Conservation (phyloP, 169 alveolate species). For the Plasmodium knowlesi region DNA sequence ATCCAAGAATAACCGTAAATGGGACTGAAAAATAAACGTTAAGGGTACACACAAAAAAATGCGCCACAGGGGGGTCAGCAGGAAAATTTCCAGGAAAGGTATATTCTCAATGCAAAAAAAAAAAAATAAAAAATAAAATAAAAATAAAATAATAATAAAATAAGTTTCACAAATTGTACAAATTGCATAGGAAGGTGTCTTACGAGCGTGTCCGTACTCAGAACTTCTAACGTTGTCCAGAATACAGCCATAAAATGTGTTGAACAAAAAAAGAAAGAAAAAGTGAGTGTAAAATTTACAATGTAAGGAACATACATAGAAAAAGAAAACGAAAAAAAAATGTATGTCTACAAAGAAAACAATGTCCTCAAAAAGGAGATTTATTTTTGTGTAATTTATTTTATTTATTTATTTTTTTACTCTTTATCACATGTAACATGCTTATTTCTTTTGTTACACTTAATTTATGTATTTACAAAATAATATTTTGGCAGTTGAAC, state of each 20-base stretch:
- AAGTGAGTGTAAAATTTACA: neutral
- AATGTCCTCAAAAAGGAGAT: neutral
- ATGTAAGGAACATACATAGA: neutral
- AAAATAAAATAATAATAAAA: neutral
- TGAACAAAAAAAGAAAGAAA: neutral
- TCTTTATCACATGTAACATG: neutral
- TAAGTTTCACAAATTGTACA: neutral
- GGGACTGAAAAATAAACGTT: neutral
- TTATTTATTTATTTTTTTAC: neutral
- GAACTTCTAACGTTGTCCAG: neutral
- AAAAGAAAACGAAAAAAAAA: neutral
- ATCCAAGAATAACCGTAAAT: neutral
- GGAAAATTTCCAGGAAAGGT: neutral
- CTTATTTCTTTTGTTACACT: neutral
- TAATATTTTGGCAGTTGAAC: neutral
- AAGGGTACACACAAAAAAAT: neutral
- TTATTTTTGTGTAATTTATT: conserved; percentile 10
- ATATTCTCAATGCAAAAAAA: neutral
- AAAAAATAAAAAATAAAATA: too few relatives aligned
- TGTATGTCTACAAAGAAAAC: neutral
- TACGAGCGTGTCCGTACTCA: neutral
- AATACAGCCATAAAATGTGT: neutral
- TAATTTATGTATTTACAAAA: neutral
- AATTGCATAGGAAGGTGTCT: neutral
- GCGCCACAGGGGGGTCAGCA: neutral